phyloP scores from a whole-genome alignment of 2,329 filamentous ascomycete species.

The Colletotrichum melonis region DNA sequence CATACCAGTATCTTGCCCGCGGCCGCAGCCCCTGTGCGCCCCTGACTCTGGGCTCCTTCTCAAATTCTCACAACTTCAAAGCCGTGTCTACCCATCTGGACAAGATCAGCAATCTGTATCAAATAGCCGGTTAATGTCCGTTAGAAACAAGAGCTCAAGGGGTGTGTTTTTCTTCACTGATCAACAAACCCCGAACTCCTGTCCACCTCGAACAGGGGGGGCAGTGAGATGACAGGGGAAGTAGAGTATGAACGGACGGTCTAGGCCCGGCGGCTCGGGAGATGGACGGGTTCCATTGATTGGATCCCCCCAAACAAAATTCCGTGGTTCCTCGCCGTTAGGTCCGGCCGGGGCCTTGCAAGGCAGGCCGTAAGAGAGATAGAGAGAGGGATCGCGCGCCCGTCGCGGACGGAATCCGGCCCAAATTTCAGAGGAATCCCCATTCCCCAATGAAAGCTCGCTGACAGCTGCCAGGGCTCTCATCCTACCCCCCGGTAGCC shows the following conservation, averaged over 20 bases:
- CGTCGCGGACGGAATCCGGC: neutral
- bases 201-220: neutral
- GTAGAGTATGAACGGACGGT: conserved; percentile 1
- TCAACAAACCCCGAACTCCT: neutral
- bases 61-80: neutral
- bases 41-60: neutral
- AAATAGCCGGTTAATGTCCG: neutral
- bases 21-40: neutral
- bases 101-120: conserved; percentile 11
- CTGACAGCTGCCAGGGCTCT: neutral
- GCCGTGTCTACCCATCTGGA: conserved; percentile 23
- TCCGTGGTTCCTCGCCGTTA: neutral
- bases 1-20: neutral
- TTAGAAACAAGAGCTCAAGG: neutral
- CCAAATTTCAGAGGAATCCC: neutral
- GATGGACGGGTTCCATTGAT: conserved; percentile 12
- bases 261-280: conserved; percentile 16
- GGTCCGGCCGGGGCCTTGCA: neutral
- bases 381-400: neutral
- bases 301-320: neutral
- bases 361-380: neutral
- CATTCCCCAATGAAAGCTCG: neutral
- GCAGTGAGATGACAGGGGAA: neutral
- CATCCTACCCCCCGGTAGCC: neutral
- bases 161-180: neutral